Conservation (phyloP, 164 flowering plant species). For the Annona squamosa region DNA sequence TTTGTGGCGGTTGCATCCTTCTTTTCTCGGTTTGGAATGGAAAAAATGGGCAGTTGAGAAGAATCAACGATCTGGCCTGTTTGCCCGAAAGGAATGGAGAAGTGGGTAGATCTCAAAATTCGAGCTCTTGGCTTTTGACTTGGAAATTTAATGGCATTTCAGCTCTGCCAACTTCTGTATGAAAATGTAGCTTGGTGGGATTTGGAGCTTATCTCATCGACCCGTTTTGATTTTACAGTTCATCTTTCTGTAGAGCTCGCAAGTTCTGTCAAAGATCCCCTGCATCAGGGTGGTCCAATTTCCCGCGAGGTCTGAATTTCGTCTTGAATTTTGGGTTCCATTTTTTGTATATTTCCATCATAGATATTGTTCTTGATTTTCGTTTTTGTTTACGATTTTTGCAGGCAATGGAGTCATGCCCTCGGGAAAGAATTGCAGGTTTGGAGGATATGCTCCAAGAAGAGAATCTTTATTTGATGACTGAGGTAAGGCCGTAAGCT, state of each 20-base stretch:
- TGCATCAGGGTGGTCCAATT: conserved; percentile 49
- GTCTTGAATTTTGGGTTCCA: background rate
- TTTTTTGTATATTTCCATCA: background rate
- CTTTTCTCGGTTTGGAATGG: too few relatives aligned
- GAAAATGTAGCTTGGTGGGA: background rate
- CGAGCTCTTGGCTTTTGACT: background rate
- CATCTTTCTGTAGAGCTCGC: conserved; percentile 51
- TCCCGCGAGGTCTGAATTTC: conserved; percentile 41
- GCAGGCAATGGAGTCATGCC: conserved; percentile 87
- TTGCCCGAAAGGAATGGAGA: too few relatives aligned
- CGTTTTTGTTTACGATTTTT: conserved; percentile 1
- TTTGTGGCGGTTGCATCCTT: background rate
- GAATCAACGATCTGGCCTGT: too few relatives aligned
- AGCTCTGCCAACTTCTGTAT: background rate
- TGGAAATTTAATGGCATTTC: background rate
- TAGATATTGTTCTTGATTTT: background rate
- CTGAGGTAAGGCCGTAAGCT: conserved; percentile 90
- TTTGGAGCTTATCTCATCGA: background rate
- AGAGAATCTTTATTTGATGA: conserved; percentile 74
- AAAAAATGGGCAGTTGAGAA: too few relatives aligned
- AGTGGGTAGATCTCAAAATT: background rate
- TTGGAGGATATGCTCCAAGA: conserved; percentile 51
- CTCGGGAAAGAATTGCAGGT: conserved; percentile 41
- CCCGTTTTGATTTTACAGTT: conserved; percentile 31
- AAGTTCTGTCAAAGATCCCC: conserved; percentile 51